Base-by-base conservation (phyloP, 129 eudicot species). In the Flaveria ramosissima region DNA sequence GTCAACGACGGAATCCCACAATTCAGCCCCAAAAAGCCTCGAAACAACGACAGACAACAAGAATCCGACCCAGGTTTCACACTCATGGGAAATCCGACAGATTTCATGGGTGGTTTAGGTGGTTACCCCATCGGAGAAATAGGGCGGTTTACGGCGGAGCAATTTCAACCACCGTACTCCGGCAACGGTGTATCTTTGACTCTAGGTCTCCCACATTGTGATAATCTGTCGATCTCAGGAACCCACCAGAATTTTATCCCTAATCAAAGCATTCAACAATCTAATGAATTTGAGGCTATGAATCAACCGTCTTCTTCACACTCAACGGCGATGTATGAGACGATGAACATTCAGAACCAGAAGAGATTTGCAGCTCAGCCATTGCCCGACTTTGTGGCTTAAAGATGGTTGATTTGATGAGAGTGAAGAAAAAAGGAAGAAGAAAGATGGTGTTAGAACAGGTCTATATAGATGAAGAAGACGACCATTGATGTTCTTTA, bases 301-400 rank as follows among this genome's bases (percentile, higher is more conserved):
- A 83, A 78, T 67, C 86, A 80, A 27, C 86, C 83, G 23, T 70
- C 90, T 43, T 82, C 88, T 43, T 76, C 89, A 17, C 94, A 84
- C 27, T 87, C 97, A 2, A 72, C 89, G 6, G 76, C 84, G 72
- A 84, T 87, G 45, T 90, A 85, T 24, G 98, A 84, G 46, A 86
- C 78, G 73, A 83, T 93, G 65, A 85, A 88, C 80, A 86, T 90
- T 55, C 96, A 85, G 69, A 87, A 85, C 80, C 83, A 92, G 20
- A 90, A 90, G 77, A 81, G 92, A 81, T 88, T 90, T 66, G 92
- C 89, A 20, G 89, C 96, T 15, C 98, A 86, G 75, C 80, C 90
- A 74, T 77, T 92, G 84, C 96, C 96, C 1, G 98, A 90, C 86
- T 93, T 88, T 80, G 98, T 93, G 21, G 81, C 98, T 62, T 90